These are phyloP conservation scores for Coniochaeta prunicola DNA, from an alignment of 2,329 filamentous ascomycete species.

Conservation along the genomic window DNA sequence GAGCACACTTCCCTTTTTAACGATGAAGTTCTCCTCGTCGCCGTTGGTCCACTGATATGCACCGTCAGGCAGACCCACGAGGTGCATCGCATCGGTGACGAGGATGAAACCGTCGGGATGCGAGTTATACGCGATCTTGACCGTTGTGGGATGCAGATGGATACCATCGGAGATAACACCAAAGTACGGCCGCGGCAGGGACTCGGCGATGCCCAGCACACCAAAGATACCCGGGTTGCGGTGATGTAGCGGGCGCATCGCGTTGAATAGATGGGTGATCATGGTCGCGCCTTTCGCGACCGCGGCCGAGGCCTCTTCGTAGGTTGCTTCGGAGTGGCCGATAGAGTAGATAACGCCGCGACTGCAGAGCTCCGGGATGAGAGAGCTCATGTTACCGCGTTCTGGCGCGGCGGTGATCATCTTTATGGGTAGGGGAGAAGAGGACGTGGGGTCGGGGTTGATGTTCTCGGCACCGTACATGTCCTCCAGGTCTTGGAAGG, in stretches of 20 bases:
- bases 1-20: slow-evolving; percentile 66
- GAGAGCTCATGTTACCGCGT: slow-evolving; percentile 57
- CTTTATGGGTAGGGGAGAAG: slow-evolving; percentile 47
- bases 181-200: slow-evolving; percentile 62
- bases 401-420: slow-evolving; percentile 88
- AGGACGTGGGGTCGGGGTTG: slow-evolving; percentile 20
- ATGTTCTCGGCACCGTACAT: slow-evolving; percentile 72
- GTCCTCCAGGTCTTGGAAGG: slow-evolving; percentile 56
- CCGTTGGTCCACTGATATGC: slow-evolving; percentile 81
- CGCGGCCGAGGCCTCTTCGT: slow-evolving; percentile 68
- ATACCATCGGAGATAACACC: slow-evolving; percentile 88
- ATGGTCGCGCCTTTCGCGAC: slow-evolving; percentile 72
- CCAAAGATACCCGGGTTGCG: slow-evolving; percentile 88
- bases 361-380: slow-evolving; percentile 60
- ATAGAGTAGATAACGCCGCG: slow-evolving; percentile 70
- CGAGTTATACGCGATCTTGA: slow-evolving; percentile 83
- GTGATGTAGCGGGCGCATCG: slow-evolving; percentile 85
- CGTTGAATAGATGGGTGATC: slow-evolving; percentile 93
- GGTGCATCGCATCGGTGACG: slow-evolving; percentile 87
- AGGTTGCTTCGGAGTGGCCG: slow-evolving; percentile 81
- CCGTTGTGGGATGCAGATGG: slow-evolving; percentile 78
- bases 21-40: slow-evolving; percentile 46
- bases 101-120: slow-evolving; percentile 81
- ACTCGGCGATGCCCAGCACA: slow-evolving; percentile 63
- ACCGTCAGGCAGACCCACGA: slow-evolving; percentile 78